A percentile compares a stretch with the other conserved stretches of the same genome.
These are phyloP conservation scores for Pyrenula massariospora DNA, from an alignment of 495 filamentous ascomycete species.

Conservation along the genomic window DNA sequence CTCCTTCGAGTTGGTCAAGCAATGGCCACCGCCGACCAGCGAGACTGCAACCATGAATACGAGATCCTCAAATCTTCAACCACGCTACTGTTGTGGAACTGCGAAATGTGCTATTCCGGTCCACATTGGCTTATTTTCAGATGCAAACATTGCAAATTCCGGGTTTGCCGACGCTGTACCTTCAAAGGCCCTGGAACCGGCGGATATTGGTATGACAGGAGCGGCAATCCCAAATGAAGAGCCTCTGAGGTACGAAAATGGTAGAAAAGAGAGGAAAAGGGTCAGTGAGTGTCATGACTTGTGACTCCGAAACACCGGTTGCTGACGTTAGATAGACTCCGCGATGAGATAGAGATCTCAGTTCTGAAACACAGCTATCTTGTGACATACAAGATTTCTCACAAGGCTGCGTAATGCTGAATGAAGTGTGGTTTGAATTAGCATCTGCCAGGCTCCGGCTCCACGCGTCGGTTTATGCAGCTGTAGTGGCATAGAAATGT, in stretches of 20 bases:
- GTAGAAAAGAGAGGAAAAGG: too few species aligned
- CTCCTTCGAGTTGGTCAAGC: too few species aligned
- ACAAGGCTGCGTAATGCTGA: too few species aligned
- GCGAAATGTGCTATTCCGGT: conserved; percentile 63
- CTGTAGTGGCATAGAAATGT: background rate
- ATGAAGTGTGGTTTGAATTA: background rate
- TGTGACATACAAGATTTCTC: too few species aligned
- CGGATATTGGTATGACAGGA: background rate
- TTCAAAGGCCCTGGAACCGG: conserved; percentile 25
- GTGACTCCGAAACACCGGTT: too few species aligned
- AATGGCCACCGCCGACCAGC: background rate
- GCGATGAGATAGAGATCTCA: too few species aligned
- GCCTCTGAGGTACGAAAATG: too few species aligned
- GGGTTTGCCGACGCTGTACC: conserved; percentile 58
- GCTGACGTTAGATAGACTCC: too few species aligned
- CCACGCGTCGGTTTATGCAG: background rate
- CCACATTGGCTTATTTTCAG: conserved; percentile 78
- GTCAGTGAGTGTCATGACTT: too few species aligned
- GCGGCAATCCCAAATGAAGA: background rate
- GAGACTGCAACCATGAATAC: conserved; percentile 44
- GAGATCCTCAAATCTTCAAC: conserved; percentile 69
- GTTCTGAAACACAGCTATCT: too few species aligned
- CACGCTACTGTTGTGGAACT: conserved; percentile 65
- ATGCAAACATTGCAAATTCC: conserved; percentile 66
- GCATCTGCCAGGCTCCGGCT: background rate